Base-by-base conservation (phyloP, 2,329 filamentous ascomycete genomes). In the Fusarium luffae region DNA sequence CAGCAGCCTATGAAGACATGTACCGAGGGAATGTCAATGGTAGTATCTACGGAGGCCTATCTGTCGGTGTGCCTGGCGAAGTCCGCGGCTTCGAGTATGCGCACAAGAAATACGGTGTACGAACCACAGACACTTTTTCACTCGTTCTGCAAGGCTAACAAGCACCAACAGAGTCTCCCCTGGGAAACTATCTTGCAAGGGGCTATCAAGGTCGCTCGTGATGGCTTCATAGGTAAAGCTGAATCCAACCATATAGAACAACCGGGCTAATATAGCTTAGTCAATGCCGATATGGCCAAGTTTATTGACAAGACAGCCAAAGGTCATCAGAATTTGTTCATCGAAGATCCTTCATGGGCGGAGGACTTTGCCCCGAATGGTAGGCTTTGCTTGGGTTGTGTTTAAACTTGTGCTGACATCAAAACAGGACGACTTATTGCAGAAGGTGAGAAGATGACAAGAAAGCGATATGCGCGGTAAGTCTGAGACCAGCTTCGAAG, bases 321-420 rank as follows among this genome's bases (percentile, higher is more conserved):
- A 9, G 58, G 63, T 14, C 37, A 64, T 5, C 49, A 21, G 10
- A 82, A 93, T 71, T 97, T 97, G 74, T 81, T 98, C 0, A 82
- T 89, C 0, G 84, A 92, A 5, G 89, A 98, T 59, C 89, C 91
- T 0, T 87, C 89, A 5, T 98, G 93, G 91, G 93, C 94, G 0
- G 79, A 92, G 49, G 95, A 98, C 77, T 98, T 98, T 81, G 94
- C 93, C 4, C 93, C 93, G 0, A 89, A 94, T 64, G 95, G 84
- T 82, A 59, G 19, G 67, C 32, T 23, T 2, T n/a, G 10, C 11
- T 14, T 19, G 11, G 19, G 21, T 16, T 27, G 8, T 11, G 12
- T 18, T 18, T 7, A 10, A 27, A 51, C 13, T 23, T 19, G 30
- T 13, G 25, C 51, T 69, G 25, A 72, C 37, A 56, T 37, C 23